These are phyloP conservation scores for Arabidopsis hybrid DNA, from an alignment of 441 rosid genomes.

Conservation along the genomic window DNA sequence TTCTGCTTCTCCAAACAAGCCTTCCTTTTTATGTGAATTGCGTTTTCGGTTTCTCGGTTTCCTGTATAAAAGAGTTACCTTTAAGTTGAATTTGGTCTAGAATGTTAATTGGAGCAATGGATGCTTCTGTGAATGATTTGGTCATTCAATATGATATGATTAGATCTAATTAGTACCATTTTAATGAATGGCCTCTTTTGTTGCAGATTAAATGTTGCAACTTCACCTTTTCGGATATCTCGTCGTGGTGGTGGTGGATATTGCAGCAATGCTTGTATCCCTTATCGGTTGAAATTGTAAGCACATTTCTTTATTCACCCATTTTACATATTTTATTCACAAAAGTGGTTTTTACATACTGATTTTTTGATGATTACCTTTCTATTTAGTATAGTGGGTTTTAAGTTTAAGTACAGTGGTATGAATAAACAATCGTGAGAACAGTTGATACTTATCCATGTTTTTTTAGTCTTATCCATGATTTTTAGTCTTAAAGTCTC, in stretches of 20 bases:
- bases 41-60: constrained; percentile 30
- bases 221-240: constrained; percentile 21
- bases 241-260: constrained; percentile 16
- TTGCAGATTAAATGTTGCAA: constrained; percentile 38
- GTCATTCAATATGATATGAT: neutral
- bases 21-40: constrained; percentile 20
- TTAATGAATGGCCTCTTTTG: neutral
- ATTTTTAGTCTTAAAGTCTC: constrained; percentile 17
- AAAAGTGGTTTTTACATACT: neutral
- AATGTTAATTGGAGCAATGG: neutral
- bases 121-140: neutral
- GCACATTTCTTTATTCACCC: neutral
- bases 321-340: constrained; percentile 5
- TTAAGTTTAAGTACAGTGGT: neutral
- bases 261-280: constrained; percentile 29
- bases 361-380: constrained; percentile 11
- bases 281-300: constrained; percentile 42
- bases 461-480: too few species aligned
- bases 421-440: constrained; percentile 2
- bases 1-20: constrained; percentile 4
- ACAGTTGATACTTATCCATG: neutral
- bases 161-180: constrained; percentile 6
- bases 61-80: constrained; percentile 6
- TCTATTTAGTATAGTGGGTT: constrained; percentile 8
- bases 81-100: neutral